Conservation (phyloP, 106 monocot genomes). For the Allium cepa region DNA sequence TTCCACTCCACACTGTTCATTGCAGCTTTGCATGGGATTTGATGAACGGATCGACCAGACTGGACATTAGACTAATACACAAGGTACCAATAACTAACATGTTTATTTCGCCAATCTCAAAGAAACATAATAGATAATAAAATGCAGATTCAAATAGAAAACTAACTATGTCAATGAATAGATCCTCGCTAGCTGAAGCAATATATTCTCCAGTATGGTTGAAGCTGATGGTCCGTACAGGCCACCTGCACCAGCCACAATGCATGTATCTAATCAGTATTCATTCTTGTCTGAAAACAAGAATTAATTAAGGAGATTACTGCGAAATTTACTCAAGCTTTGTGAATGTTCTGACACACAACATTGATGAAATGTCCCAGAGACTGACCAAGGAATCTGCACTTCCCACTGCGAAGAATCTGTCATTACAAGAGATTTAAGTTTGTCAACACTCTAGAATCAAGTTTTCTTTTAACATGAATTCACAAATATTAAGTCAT, state of each 20-base stretch:
- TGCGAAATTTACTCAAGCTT: conserved; percentile 74
- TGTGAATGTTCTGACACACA: conserved; percentile 89
- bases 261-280: too few relatives aligned
- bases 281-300: not conserved
- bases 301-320: not conserved
- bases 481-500: too few relatives aligned
- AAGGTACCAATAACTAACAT: not conserved
- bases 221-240: conserved; percentile 95
- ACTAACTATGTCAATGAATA: conserved; percentile 86
- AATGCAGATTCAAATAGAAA: too few relatives aligned
- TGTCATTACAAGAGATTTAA: conserved; percentile 9
- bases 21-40: conserved; percentile 87
- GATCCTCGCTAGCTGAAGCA: conserved; percentile 95
- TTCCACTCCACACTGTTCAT: conserved; percentile 99
- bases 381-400: conserved; percentile 96
- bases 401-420: conserved; percentile 99
- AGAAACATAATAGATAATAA: not conserved
- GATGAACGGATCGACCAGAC: conserved; percentile 77
- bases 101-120: not conserved
- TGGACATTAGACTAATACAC: conserved; percentile 64
- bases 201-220: conserved; percentile 87
- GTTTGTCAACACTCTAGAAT: too few relatives aligned
- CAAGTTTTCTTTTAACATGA: too few relatives aligned
- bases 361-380: conserved; percentile 85
- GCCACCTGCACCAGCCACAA: conserved; percentile 50